phyloP scores from a whole-genome alignment of 108 stramenopile species.

The Cyclotella baltica region DNA sequence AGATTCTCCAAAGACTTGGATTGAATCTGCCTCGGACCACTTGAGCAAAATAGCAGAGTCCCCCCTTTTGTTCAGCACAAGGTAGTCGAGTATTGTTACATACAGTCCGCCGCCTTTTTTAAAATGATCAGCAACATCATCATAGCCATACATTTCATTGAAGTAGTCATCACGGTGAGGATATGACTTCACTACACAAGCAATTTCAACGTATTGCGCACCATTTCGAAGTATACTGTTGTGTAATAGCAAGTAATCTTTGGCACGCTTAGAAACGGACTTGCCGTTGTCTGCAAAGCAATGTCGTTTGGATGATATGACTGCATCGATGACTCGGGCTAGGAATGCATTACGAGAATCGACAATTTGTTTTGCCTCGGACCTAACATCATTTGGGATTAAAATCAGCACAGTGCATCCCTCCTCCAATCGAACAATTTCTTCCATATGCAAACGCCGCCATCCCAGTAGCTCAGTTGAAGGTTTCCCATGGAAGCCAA shows the following conservation, averaged over 20 bases:
- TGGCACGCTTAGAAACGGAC: not conserved
- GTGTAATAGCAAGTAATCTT: not conserved
- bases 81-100: not conserved
- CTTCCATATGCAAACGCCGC: not conserved
- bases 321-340: not conserved
- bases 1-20: too few relatives aligned
- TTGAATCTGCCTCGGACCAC: too few relatives aligned
- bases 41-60: not conserved
- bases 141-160: not conserved
- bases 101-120: not conserved
- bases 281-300: not conserved
- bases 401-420: not conserved
- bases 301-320: not conserved
- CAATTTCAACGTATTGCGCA: not conserved
- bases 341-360: not conserved
- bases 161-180: constrained; percentile 5
- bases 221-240: not conserved
- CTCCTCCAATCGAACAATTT: not conserved
- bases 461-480: not conserved
- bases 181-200: not conserved
- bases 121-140: not conserved
- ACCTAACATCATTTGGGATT: not conserved
- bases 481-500: constrained; percentile 10
- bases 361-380: not conserved
- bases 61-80: not conserved